Conservation (phyloP, 2,329 filamentous ascomycete species). For the Fusarium sp. region DNA sequence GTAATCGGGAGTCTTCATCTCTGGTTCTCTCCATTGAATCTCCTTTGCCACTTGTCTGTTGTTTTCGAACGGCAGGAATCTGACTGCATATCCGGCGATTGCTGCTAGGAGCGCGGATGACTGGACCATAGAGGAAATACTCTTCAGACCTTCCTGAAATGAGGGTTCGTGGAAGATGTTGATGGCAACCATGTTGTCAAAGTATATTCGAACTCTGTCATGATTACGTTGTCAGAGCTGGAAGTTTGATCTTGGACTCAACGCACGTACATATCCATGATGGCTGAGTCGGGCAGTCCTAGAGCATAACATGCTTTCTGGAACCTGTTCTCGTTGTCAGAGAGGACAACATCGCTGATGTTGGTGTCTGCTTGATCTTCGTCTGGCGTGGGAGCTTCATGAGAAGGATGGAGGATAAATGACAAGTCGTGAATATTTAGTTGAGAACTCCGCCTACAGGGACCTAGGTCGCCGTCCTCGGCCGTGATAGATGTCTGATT, state of each 20-base stretch:
- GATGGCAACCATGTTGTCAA: conserved; percentile 47
- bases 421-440: background rate
- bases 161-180: conserved; percentile 45
- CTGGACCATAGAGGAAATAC: conserved; percentile 27
- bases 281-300: background rate
- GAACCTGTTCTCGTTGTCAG: background rate
- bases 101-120: conserved; percentile 43
- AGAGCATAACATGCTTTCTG: background rate
- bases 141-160: conserved; percentile 39
- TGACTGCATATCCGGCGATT: conserved; percentile 44
- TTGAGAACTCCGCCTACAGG: background rate
- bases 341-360: background rate
- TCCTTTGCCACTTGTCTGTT: background rate
- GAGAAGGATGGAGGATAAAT: conserved; percentile 10
- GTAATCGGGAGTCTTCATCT: background rate
- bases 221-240: background rate
- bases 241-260: background rate
- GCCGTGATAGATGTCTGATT: background rate
- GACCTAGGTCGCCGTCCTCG: background rate
- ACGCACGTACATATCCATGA: background rate
- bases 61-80: conserved; percentile 34
- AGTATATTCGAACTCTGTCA: conserved; percentile 36
- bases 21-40: background rate
- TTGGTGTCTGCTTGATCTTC: background rate
- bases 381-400: background rate